phyloP scores from a whole-genome alignment of 257 asterid species.

The Solanum chilense region DNA sequence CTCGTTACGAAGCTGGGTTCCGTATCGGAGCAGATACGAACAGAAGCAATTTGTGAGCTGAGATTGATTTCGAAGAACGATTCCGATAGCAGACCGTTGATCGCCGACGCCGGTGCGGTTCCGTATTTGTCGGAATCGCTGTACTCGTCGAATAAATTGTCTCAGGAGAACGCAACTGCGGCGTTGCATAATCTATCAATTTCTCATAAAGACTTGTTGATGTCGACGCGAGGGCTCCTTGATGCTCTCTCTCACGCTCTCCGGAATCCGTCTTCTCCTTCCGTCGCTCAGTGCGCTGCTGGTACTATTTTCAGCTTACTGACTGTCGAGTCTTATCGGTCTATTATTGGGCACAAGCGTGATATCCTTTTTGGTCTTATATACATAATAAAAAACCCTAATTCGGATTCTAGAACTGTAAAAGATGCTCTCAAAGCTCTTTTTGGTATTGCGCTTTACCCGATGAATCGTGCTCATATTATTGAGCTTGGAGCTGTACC shows the following conservation, averaged over 20 bases:
- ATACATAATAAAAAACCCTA: slow-evolving; percentile 38
- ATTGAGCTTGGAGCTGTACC: slow-evolving; percentile 78
- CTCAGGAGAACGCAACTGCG: slow-evolving; percentile 92
- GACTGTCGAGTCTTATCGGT: slow-evolving; percentile 46
- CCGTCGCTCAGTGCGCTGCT: slow-evolving; percentile 74
- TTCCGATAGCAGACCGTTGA: slow-evolving; percentile 55
- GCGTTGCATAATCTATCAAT: slow-evolving; percentile 76
- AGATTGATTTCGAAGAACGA: slow-evolving; percentile 71
- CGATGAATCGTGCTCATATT: slow-evolving; percentile 59
- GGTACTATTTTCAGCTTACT: slow-evolving; percentile 70
- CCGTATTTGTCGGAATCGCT: slow-evolving; percentile 71
- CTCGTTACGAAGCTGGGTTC: slow-evolving; percentile 71
- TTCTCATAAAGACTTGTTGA: slow-evolving; percentile 53
- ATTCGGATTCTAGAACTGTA: slow-evolving; percentile 55
- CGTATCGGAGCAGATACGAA: slow-evolving; percentile 74
- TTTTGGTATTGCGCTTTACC: slow-evolving; percentile 63
- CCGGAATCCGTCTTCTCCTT: slow-evolving; percentile 66
- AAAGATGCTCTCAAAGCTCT: slow-evolving; percentile 79
- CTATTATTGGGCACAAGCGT: slow-evolving; percentile 79
- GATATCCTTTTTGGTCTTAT: slow-evolving; percentile 77
- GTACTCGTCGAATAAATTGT: slow-evolving; percentile 41
- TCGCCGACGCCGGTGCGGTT: slow-evolving; percentile 67
- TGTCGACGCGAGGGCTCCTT: slow-evolving; percentile 72
- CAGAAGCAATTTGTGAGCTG: slow-evolving; percentile 78
- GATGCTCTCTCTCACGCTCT: slow-evolving; percentile 96